Conservation (phyloP, 202 grass and related monocot species). For the Brachypodium distachyon region DNA sequence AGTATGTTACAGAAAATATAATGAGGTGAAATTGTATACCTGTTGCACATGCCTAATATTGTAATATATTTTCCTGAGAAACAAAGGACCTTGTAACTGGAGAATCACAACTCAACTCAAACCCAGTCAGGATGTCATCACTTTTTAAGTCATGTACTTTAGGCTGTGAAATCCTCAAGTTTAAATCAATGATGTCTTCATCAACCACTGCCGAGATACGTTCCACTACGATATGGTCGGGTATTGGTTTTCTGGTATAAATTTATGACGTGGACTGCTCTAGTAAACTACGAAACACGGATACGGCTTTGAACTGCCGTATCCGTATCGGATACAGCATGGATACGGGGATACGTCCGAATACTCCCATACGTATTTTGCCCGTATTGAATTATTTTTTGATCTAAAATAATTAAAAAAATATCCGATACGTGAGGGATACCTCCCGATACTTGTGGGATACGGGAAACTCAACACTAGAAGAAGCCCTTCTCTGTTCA, state of each 20-base stretch:
- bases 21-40: neutral
- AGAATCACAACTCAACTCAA: constrained; percentile 28
- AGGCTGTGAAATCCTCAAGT: constrained; percentile 78
- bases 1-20: no score
- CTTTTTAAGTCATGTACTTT: constrained; percentile 15
- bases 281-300: no score
- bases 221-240: neutral
- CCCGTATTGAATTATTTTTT: no score
- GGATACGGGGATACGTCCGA: no score
- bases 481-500: no score
- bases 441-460: no score
- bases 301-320: no score
- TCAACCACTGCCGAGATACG: constrained; percentile 23
- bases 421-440: no score
- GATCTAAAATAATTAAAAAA: no score
- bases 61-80: constrained; percentile 27
- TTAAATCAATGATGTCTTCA: constrained; percentile 46
- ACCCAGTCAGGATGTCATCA: constrained; percentile 19
- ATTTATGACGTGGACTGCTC: neutral
- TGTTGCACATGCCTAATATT: neutral
- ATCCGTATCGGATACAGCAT: no score
- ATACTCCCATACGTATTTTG: no score
- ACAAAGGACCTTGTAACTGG: constrained; percentile 24
- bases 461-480: no score
- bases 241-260: neutral